Evolutionary conservation across 306 rosid species (phyloP).

Genomic region (Inga laurina): DNA sequence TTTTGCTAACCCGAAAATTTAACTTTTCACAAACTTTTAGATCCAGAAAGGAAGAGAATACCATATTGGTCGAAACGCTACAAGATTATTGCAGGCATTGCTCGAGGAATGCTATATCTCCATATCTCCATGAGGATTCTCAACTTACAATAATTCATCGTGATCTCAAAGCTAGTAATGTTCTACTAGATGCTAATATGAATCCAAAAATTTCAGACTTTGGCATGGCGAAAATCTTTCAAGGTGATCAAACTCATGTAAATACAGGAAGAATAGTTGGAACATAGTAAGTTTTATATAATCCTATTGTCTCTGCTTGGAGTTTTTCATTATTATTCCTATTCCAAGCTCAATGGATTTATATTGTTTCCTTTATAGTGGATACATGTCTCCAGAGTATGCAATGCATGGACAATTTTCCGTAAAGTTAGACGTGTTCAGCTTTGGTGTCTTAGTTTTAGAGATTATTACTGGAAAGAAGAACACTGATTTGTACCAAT

Average conservation of each 20-base stretch:
- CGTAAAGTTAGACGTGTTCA: constrained; percentile 44
- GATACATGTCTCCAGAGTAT: constrained; percentile 55
- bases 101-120: constrained; percentile 63
- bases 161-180: constrained; percentile 68
- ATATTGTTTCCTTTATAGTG: constrained; percentile 27
- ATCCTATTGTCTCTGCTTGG: neutral
- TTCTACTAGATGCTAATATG: constrained; percentile 55
- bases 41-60: constrained; percentile 35
- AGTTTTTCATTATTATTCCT: neutral
- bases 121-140: constrained; percentile 74
- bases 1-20: constrained; percentile 7
- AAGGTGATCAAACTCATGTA: constrained; percentile 43
- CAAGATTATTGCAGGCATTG: constrained; percentile 56
- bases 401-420: constrained; percentile 57
- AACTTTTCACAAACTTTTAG: constrained; percentile 35
- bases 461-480: constrained; percentile 57
- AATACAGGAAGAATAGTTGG: constrained; percentile 58
- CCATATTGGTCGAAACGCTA: constrained; percentile 57
- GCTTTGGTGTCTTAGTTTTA: constrained; percentile 50
- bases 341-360: neutral
- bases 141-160: constrained; percentile 61
- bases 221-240: constrained; percentile 66
- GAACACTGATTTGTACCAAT: constrained; percentile 34
- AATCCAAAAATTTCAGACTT: constrained; percentile 71
- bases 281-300: constrained; percentile 55